Base-by-base conservation (phyloP, 2,329 filamentous ascomycete species). In the Curvularia lunata region DNA sequence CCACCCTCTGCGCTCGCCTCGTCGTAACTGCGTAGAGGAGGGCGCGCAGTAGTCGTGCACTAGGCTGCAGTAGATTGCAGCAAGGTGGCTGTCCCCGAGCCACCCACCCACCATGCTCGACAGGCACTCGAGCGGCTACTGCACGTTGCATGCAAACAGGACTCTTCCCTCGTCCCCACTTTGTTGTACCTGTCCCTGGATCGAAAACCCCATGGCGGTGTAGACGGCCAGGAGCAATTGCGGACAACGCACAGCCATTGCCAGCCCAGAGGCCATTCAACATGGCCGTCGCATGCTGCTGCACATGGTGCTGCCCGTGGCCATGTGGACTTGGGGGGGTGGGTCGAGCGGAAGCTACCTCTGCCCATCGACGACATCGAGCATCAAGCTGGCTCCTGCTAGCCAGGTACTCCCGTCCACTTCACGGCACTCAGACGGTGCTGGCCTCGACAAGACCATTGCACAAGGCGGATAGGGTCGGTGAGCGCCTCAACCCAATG, bases 121-220 rank as follows among this genome's bases (percentile, higher is more conserved):
- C 60, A 69, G 66, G 65, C 57, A 63, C 64, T 68, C 61, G 64
- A 51, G 48, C 45, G 46, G 56, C 71, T 72, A 72, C 68, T 75
- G 72, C 71, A 74, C 65, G 65, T 61, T 65, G 64, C 63, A 63
- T 64, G 64, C 56, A 52, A 54, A 53, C 61, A 59, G 53, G 54
- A 46, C 55, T 30, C 59, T 60, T 56, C 59, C 56, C 52, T 59
- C 27, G 63, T 67, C 62, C 57, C 70, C 68, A 71, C 71, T 64
- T 40, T 45, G 52, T 52, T 64, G 62, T 62, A 56, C 64, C 60
- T 64, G 66, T 69, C 63, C 70, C 69, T 69, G 67, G 62, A 59
- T 45, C 5, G 58, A 37, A 37, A 60, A 32, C 54, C 48, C 57
- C 50, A 47, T 53, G 62, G 71, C 70, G 70, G 70, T 74, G 70